These are phyloP conservation scores for Nicotiana tabacum DNA, from an alignment of 257 asterid genomes.

Conservation along the genomic window DNA sequence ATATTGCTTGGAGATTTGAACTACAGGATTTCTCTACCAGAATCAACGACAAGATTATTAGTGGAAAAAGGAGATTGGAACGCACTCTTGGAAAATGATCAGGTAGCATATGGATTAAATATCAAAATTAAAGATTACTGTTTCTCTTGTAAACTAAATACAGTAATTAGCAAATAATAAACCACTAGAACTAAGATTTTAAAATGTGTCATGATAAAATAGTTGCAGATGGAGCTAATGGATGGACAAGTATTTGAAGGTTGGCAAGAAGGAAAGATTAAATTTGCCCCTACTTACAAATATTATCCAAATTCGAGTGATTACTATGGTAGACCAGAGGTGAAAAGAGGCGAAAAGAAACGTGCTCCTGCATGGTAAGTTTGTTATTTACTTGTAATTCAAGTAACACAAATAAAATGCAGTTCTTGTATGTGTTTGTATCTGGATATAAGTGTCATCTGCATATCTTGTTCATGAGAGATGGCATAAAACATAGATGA, in stretches of 20 bases:
- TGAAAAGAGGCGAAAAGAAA: slow-evolving; percentile 41
- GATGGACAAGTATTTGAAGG: slow-evolving; percentile 60
- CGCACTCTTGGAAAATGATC: slow-evolving; percentile 46
- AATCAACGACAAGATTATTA: slow-evolving; percentile 38
- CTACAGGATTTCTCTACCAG: slow-evolving; percentile 56
- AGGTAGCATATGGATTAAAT: slow-evolving; percentile 23
- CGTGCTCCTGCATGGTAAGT: slow-evolving; percentile 63
- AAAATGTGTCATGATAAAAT: not conserved
- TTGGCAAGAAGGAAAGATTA: slow-evolving; percentile 53
- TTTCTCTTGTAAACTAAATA: not conserved
- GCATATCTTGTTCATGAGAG: too few species aligned
- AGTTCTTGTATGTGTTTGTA: too few species aligned
- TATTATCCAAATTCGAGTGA: slow-evolving; percentile 42
- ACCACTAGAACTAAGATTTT: not conserved
- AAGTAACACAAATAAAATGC: not conserved
- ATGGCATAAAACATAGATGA: too few species aligned
- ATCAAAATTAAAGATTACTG: not conserved
- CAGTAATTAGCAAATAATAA: not conserved
- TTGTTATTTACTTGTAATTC: not conserved
- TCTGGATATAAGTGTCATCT: too few species aligned
- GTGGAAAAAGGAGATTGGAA: slow-evolving; percentile 44
- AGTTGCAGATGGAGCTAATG: slow-evolving; percentile 47
- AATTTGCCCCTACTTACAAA: slow-evolving; percentile 66
- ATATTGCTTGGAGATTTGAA: slow-evolving; percentile 64
- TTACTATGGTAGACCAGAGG: slow-evolving; percentile 35